Evolutionary conservation across 345 rosid genomes (phyloP).

Genomic region (Eucalyptus urophylla): DNA sequence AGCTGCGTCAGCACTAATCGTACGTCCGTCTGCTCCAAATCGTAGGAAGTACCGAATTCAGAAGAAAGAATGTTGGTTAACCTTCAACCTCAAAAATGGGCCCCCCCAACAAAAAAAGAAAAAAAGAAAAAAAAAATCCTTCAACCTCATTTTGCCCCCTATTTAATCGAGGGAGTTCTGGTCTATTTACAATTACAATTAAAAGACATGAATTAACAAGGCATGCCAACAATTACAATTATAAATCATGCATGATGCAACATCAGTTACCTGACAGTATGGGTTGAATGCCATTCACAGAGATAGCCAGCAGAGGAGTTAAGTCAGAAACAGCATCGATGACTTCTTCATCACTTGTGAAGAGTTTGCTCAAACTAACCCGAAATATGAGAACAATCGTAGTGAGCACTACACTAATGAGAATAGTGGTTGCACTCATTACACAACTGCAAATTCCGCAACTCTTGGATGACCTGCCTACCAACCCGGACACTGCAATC

Average conservation of each 20-base stretch:
- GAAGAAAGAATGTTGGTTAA: no score
- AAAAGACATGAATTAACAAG: background rate
- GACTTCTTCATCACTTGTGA: constrained; percentile 48
- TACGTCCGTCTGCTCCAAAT: no score
- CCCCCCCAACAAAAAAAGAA: no score
- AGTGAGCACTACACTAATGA: constrained; percentile 42
- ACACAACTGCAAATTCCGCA: constrained; percentile 62
- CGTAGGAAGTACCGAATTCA: no score
- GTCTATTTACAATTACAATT: no score
- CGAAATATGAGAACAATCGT: constrained; percentile 27
- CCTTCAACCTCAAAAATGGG: no score
- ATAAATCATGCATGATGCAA: background rate
- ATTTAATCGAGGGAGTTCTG: no score
- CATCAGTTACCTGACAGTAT: constrained; percentile 55
- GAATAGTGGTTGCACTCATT: constrained; percentile 40
- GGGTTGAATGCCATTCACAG: constrained; percentile 87
- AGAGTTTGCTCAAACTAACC: constrained; percentile 50
- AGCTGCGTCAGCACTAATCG: no score
- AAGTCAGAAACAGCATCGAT: constrained; percentile 47
- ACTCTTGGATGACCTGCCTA: constrained; percentile 61
- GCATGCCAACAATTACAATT: background rate
- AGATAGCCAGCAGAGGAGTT: constrained; percentile 68
- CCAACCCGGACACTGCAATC: constrained; percentile 50
- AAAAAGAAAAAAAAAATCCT: no score
- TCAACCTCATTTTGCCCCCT: no score